Conservation (phyloP, 1,284 basidiomycete genomes). For the Austroboletus niveus region DNA sequence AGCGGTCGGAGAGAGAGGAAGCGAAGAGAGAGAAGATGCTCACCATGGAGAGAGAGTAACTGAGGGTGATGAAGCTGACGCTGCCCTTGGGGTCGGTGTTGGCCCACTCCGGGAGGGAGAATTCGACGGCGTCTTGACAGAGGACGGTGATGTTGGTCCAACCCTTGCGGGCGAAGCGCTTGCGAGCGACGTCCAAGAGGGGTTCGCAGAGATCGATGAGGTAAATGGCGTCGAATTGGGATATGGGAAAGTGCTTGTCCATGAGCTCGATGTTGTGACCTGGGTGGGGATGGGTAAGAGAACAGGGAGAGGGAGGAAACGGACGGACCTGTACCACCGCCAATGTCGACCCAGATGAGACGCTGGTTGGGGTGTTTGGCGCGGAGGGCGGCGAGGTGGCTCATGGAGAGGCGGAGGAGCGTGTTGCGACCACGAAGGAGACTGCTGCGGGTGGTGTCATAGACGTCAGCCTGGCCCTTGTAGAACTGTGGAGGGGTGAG, state of each 20-base stretch:
- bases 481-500: conserved; percentile 48
- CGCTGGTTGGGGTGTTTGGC: conserved; percentile 42
- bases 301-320: not conserved
- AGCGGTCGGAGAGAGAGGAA: not conserved
- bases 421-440: conserved; percentile 67
- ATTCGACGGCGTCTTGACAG: too few relatives aligned
- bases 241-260: conserved; percentile 68
- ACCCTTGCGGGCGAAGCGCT: too few relatives aligned
- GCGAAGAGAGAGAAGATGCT: conserved; percentile 11
- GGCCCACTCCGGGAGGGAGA: too few relatives aligned
- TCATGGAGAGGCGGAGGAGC: conserved; percentile 39
- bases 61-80: too few relatives aligned
- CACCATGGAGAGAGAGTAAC: conserved; percentile 44
- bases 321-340: conserved; percentile 68
- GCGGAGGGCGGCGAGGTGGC: conserved; percentile 58
- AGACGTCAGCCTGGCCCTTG: conserved; percentile 66
- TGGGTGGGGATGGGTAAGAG: not conserved
- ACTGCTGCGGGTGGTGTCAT: conserved; percentile 60
- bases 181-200: too few relatives aligned
- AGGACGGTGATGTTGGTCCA: too few relatives aligned
- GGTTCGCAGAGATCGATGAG: conserved; percentile 64
- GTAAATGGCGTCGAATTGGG: conserved; percentile 70
- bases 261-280: conserved; percentile 58
- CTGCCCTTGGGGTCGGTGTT: too few relatives aligned
- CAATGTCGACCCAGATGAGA: conserved; percentile 81